Evolutionary conservation across 2,329 filamentous ascomycete genomes (phyloP).

Genomic region (Colletotrichum horii): DNA sequence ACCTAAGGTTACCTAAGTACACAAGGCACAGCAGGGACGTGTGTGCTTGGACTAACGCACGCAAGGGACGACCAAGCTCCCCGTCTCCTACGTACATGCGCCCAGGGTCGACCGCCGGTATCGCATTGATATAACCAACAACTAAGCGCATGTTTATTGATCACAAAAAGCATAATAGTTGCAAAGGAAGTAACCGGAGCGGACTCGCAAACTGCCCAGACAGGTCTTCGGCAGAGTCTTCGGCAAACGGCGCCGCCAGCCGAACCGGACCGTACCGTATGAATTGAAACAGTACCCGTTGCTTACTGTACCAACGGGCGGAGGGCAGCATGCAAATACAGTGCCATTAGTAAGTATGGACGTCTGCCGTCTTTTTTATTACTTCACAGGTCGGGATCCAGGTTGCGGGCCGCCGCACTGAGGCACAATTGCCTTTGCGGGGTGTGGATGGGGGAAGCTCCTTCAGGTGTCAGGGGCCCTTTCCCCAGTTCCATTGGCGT

Average conservation of each 20-base stretch:
- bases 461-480: neutral
- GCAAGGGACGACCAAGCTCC: neutral
- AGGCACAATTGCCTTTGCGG: constrained; percentile 4
- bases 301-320: neutral
- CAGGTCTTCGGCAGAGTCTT: constrained; percentile 8
- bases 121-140: neutral
- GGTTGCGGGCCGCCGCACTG: neutral
- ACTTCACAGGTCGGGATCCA: neutral
- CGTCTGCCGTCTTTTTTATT: neutral
- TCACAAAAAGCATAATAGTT: neutral
- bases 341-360: neutral
- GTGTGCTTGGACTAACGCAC: neutral
- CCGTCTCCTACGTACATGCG: neutral
- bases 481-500: neutral
- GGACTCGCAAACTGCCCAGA: neutral
- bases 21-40: neutral
- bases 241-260: constrained; percentile 15
- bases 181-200: neutral
- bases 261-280: neutral
- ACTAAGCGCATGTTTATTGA: neutral
- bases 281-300: neutral
- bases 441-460: neutral
- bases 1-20: neutral
- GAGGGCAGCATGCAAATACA: neutral
- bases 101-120: neutral